These are phyloP conservation scores for Euphorbia schlechtendalii DNA, from an alignment of 441 rosid genomes.

Conservation along the genomic window DNA sequence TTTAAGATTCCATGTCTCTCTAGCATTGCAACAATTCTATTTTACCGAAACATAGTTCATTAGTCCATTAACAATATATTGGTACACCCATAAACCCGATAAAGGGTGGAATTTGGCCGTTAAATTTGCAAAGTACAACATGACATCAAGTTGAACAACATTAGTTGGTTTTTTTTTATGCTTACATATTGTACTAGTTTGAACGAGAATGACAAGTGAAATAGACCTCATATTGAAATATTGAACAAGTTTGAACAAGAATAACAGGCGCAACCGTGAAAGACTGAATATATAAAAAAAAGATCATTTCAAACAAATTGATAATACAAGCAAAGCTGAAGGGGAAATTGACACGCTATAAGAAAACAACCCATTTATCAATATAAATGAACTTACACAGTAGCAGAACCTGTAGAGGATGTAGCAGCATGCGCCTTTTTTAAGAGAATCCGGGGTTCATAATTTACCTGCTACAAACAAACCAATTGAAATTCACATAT, in stretches of 20 bases:
- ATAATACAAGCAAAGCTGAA: too few relatives aligned
- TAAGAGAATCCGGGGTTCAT: constrained; percentile 70
- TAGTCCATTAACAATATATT: neutral
- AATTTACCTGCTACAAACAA: constrained; percentile 43
- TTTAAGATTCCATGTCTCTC: constrained; percentile 65
- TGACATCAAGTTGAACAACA: too few relatives aligned
- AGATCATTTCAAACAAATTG: too few relatives aligned
- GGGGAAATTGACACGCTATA: too few relatives aligned
- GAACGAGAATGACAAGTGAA: too few relatives aligned
- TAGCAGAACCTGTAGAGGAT: constrained; percentile 77
- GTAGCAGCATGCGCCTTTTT: constrained; percentile 79
- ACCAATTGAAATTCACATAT: neutral
- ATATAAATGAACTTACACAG: constrained; percentile 46
- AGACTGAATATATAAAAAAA: neutral
- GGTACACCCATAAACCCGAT: constrained; percentile 1
- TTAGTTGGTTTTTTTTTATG: too few relatives aligned
- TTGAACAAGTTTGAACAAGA: neutral
- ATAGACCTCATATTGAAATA: too few relatives aligned
- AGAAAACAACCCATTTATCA: too few relatives aligned
- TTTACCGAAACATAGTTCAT: constrained; percentile 4
- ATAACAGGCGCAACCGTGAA: neutral
- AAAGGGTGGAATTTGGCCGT: neutral
- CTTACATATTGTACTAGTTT: too few relatives aligned
- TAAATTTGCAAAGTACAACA: neutral
- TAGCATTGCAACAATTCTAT: constrained; percentile 78